Evolutionary conservation across 306 rosid species (phyloP).

Genomic region (Datisca glomerata): DNA sequence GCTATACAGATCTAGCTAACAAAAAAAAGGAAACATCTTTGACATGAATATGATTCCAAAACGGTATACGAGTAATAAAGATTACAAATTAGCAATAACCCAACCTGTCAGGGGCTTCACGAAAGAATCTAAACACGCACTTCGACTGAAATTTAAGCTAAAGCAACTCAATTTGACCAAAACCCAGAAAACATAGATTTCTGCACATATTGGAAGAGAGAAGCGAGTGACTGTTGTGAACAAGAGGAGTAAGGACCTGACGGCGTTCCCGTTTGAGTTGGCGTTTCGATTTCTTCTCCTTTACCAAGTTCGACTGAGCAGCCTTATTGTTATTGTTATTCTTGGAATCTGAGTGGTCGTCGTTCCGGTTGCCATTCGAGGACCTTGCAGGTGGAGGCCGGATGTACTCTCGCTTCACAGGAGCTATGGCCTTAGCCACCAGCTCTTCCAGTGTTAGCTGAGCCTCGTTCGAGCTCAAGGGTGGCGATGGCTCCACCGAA

Average conservation of each 20-base stretch:
- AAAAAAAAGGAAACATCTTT: too few relatives aligned
- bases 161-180: not conserved
- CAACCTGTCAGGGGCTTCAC: too few relatives aligned
- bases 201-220: not conserved
- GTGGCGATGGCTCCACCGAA: not conserved
- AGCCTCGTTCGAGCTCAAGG: slow-evolving; percentile 5
- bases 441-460: slow-evolving; percentile 48
- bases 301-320: slow-evolving; percentile 20
- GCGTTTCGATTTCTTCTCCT: slow-evolving; percentile 91
- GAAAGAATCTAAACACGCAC: too few relatives aligned
- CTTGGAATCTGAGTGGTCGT: slow-evolving; percentile 17
- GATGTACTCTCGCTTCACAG: slow-evolving; percentile 50
- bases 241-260: slow-evolving; percentile 34
- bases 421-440: slow-evolving; percentile 69
- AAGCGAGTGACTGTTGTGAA: not conserved
- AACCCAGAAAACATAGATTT: not conserved
- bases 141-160: too few relatives aligned
- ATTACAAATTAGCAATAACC: too few relatives aligned
- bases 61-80: too few relatives aligned
- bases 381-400: slow-evolving; percentile 51
- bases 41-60: too few relatives aligned
- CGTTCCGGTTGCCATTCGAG: slow-evolving; percentile 12
- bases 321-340: slow-evolving; percentile 12
- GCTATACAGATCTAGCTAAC: too few relatives aligned
- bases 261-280: slow-evolving; percentile 94